These are phyloP conservation scores for Porodaedalea pini DNA, from an alignment of 1,284 basidiomycete species.

Conservation along the genomic window DNA sequence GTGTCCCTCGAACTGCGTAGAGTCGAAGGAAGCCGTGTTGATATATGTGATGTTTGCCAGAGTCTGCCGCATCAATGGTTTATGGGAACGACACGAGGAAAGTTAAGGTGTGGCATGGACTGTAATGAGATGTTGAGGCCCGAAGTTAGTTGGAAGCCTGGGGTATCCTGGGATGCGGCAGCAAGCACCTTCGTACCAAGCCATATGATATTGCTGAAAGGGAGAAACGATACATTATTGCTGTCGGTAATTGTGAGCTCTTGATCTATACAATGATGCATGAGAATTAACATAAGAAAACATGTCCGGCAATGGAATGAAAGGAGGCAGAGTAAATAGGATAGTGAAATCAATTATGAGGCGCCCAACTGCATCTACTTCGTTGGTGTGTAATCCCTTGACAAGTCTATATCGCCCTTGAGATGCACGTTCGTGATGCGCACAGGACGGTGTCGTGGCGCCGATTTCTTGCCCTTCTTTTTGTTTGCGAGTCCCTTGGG, in stretches of 20 bases:
- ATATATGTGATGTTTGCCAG: too few species aligned
- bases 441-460: constrained; percentile 67
- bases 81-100: too few species aligned
- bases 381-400: constrained; percentile 28
- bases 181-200: too few species aligned
- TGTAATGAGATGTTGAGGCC: too few species aligned
- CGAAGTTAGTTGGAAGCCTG: too few species aligned
- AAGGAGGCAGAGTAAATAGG: not conserved
- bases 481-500: constrained; percentile 56
- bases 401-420: constrained; percentile 79
- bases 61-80: too few species aligned
- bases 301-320: not conserved
- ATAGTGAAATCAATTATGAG: not conserved
- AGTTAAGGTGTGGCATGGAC: too few species aligned
- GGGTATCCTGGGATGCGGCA: too few species aligned
- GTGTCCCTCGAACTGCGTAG: too few species aligned
- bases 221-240: not conserved
- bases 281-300: not conserved
- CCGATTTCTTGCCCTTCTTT: constrained; percentile 81
- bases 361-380: not conserved
- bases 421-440: constrained; percentile 87
- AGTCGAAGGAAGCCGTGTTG: too few species aligned
- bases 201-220: not conserved
- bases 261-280: not conserved
- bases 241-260: not conserved